Percentiles rank a stretch among this genome's conserved stretches.
Evolutionary conservation across 176 grass and related monocot genomes (phyloP).

Genomic region (Pontederia paniculata): DNA sequence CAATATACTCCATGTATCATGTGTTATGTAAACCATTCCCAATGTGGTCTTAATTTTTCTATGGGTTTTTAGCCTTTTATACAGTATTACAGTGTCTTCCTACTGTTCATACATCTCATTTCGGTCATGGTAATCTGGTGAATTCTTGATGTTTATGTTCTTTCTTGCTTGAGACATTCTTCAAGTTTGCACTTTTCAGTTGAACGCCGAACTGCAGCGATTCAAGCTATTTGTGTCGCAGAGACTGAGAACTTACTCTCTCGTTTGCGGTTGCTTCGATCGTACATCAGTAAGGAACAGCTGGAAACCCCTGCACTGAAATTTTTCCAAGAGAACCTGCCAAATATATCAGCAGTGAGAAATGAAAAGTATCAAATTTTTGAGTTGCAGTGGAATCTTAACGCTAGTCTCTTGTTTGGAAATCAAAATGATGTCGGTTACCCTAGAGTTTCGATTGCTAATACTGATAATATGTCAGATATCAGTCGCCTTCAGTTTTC

Average conservation of each 20-base stretch:
- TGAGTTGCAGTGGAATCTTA: conserved; percentile 60
- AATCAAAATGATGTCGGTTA: conserved; percentile 28
- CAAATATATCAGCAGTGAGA: conserved; percentile 31
- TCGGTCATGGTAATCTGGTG: too few relatives aligned
- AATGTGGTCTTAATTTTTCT: too few relatives aligned
- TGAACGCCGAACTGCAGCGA: conserved; percentile 36
- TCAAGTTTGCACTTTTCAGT: conserved; percentile 15
- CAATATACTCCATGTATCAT: too few relatives aligned
- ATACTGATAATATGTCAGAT: conserved; percentile 27
- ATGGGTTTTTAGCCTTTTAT: too few relatives aligned
- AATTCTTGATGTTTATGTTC: too few relatives aligned
- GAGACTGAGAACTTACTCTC: conserved; percentile 51
- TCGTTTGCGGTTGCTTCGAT: conserved; percentile 29
- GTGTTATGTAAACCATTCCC: too few relatives aligned
- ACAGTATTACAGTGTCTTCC: too few relatives aligned
- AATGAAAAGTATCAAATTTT: conserved; percentile 34
- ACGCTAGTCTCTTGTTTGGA: conserved; percentile 18
- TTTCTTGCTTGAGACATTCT: too few relatives aligned
- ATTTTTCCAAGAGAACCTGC: conserved; percentile 70
- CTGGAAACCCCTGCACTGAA: conserved; percentile 41
- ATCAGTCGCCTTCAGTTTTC: conserved; percentile 44
- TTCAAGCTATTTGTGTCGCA: conserved; percentile 43
- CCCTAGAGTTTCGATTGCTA: conserved; percentile 32
- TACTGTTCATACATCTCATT: too few relatives aligned
- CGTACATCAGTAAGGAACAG: conserved; percentile 53